Evolutionary conservation across 2,329 filamentous ascomycete species (phyloP).

Genomic region (Coniochaeta hoffmannii): DNA sequence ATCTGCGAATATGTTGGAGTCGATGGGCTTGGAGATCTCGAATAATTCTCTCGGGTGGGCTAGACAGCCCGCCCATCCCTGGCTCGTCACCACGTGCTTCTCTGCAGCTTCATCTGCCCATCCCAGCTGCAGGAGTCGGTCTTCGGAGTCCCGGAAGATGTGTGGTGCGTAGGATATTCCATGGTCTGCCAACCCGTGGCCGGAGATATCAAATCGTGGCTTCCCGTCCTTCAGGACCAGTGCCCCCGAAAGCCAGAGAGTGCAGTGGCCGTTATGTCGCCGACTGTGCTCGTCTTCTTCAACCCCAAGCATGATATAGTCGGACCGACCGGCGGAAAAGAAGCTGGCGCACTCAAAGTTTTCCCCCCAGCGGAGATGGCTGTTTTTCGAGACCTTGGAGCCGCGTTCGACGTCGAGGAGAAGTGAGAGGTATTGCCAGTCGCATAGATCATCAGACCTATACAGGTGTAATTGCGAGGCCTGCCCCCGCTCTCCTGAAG

Average conservation of each 20-base stretch:
- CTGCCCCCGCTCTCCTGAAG: slow-evolving; percentile 16
- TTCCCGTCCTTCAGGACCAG: background rate
- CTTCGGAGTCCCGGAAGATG: slow-evolving; percentile 13
- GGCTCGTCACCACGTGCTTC: background rate
- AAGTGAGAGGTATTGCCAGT: slow-evolving; percentile 13
- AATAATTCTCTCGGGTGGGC: background rate
- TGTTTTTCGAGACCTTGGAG: background rate
- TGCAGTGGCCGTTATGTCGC: background rate
- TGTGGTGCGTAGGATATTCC: slow-evolving; percentile 15
- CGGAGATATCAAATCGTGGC: background rate
- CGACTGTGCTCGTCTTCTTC: background rate
- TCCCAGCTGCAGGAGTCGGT: background rate
- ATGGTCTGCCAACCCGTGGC: slow-evolving; percentile 9
- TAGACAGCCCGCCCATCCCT: background rate
- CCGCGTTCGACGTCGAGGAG: slow-evolving; percentile 6
- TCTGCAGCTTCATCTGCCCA: background rate
- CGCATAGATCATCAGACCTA: slow-evolving; percentile 10
- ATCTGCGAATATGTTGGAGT: background rate
- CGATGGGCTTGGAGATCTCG: background rate
- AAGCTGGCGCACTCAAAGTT: slow-evolving; percentile 1
- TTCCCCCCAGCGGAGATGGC: background rate
- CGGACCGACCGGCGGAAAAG: background rate
- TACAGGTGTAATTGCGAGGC: slow-evolving; percentile 16
- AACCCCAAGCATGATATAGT: background rate
- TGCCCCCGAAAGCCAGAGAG: background rate